Conservation (phyloP, 108 stramenopile species). For the Skeletonema potamos region DNA sequence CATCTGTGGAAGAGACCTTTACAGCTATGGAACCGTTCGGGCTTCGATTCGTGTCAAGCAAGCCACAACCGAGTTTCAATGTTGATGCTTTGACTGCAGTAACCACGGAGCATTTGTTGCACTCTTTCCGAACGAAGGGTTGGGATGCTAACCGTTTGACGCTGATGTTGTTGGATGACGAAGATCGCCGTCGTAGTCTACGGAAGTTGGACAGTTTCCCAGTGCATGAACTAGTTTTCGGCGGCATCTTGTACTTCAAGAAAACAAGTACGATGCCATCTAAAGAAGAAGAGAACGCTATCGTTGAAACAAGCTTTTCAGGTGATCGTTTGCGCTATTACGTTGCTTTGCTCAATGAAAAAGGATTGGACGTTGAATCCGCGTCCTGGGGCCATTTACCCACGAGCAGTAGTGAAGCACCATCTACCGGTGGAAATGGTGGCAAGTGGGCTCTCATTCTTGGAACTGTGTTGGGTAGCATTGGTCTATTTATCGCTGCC, state of each 20-base stretch:
- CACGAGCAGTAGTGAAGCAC: background rate
- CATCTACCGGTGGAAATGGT: background rate
- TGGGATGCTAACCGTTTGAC: slow-evolving; percentile 13
- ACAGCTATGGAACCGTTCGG: slow-evolving; percentile 20
- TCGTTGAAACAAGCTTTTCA: slow-evolving; percentile 13
- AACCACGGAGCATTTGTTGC: slow-evolving; percentile 30
- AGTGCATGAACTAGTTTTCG: slow-evolving; percentile 17
- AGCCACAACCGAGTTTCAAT: slow-evolving; percentile 6
- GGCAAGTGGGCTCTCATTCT: slow-evolving; percentile 4
- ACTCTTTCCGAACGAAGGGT: slow-evolving; percentile 28
- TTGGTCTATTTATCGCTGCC: slow-evolving; percentile 11
- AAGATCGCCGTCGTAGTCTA: background rate
- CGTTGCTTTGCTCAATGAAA: slow-evolving; percentile 28
- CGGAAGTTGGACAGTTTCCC: slow-evolving; percentile 1
- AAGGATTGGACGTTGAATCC: slow-evolving; percentile 4
- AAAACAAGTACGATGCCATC: slow-evolving; percentile 2
- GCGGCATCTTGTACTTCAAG: slow-evolving; percentile 33
- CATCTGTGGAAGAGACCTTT: slow-evolving; percentile 1
- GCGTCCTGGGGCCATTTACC: background rate
- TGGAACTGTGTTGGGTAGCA: slow-evolving; percentile 4
- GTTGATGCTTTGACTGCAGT: slow-evolving; percentile 14
- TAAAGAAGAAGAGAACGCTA: slow-evolving; percentile 7
- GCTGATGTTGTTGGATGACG: slow-evolving; percentile 31
- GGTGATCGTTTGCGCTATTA: slow-evolving; percentile 26
- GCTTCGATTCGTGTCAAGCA: slow-evolving; percentile 3